Percentiles rank a stretch among this genome's conserved stretches.
phyloP scores from a whole-genome alignment of 805 yeast species.

The Cyberlindnera euphorbiiphila region DNA sequence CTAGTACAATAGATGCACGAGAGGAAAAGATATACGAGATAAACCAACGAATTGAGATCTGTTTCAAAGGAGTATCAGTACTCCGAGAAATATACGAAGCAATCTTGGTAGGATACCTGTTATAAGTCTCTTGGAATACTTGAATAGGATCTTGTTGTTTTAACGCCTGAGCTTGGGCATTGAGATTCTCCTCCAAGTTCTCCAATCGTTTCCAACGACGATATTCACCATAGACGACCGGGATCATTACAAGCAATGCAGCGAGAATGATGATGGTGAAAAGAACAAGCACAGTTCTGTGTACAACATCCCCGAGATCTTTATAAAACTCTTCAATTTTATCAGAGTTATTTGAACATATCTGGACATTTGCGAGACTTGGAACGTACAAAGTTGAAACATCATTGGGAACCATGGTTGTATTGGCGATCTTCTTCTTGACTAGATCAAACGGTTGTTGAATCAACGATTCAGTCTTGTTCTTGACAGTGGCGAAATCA shows the following conservation, averaged over 20 bases:
- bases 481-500: constrained; percentile 59
- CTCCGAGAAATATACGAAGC: constrained; percentile 17
- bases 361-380: constrained; percentile 27
- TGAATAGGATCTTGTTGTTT: constrained; percentile 17
- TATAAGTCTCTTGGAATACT: constrained; percentile 22
- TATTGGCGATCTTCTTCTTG: constrained; percentile 36
- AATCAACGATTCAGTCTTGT: constrained; percentile 51
- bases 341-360: constrained; percentile 39
- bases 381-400: constrained; percentile 39
- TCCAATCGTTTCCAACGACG: constrained; percentile 44
- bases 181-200: constrained; percentile 28
- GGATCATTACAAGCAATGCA: constrained; percentile 40
- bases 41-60: constrained; percentile 34
- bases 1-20: constrained; percentile 45
- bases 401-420: constrained; percentile 20
- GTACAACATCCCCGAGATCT: constrained; percentile 25
- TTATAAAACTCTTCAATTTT: constrained; percentile 39
- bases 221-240: constrained; percentile 42
- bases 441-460: constrained; percentile 56
- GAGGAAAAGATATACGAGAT: constrained; percentile 45
- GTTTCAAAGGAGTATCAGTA: constrained; percentile 7
- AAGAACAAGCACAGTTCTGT: constrained; percentile 35
- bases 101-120: constrained; percentile 22
- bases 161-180: background rate
- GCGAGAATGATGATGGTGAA: constrained; percentile 35